Conservation (phyloP, 768 basidiomycete species). For the Lactarius deliciosus region DNA sequence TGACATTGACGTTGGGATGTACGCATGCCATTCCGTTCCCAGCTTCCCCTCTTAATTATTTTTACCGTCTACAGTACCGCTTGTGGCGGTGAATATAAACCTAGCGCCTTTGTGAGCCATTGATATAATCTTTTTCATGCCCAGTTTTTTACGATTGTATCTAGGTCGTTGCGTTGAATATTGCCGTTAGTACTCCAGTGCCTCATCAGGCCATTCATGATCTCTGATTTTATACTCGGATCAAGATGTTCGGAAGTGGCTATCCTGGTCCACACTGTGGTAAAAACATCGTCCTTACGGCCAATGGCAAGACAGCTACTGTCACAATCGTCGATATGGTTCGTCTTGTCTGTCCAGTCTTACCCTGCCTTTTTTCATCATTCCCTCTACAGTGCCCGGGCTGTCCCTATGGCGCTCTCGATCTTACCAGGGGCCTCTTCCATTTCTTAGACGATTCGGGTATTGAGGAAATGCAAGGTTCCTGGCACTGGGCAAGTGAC, state of each 20-base stretch:
- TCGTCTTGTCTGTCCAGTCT: conserved; percentile 14
- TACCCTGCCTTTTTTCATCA: not conserved
- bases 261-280: conserved; percentile 70
- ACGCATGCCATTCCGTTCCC: not conserved
- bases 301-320: conserved; percentile 54
- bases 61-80: conserved; percentile 14
- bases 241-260: conserved; percentile 52
- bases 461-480: conserved; percentile 40
- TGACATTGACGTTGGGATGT: conserved; percentile 23
- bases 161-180: conserved; percentile 25
- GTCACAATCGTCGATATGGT: conserved; percentile 69
- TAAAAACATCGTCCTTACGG: conserved; percentile 59
- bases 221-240: not conserved
- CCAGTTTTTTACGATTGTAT: not conserved
- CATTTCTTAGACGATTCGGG: conserved; percentile 38
- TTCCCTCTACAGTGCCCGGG: conserved; percentile 38
- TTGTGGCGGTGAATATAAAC: not conserved
- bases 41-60: not conserved
- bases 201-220: not conserved
- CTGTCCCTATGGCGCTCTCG: conserved; percentile 45
- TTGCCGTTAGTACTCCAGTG: conserved; percentile 8
- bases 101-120: conserved; percentile 14
- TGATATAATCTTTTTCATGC: not conserved
- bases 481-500: conserved; percentile 40
- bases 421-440: conserved; percentile 50